These are phyloP conservation scores for Leishmania amazonensis DNA, from an alignment of 208 protist species.

Conservation along the genomic window DNA sequence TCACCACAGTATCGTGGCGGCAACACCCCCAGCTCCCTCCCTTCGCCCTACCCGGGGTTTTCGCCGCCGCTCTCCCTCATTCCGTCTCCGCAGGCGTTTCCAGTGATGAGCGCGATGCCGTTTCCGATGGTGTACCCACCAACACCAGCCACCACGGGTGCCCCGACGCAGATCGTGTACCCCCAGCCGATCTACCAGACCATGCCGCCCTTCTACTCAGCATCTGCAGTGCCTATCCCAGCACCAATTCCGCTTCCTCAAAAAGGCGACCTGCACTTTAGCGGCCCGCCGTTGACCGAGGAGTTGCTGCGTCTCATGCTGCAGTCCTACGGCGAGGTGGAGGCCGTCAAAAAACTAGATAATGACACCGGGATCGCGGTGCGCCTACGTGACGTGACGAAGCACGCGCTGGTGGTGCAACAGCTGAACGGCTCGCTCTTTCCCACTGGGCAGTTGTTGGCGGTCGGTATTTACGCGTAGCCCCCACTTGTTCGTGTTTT, in stretches of 20 bases:
- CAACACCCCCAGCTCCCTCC: conserved; percentile 34
- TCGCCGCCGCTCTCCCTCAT: conserved; percentile 49
- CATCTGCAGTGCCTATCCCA: conserved; percentile 35
- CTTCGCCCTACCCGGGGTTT: conserved; percentile 31
- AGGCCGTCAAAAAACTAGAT: conserved; percentile 51
- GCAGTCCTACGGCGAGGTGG: conserved; percentile 69
- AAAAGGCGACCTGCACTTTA: conserved; percentile 79
- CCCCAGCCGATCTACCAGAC: conserved; percentile 37
- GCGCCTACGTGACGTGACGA: conserved; percentile 52
- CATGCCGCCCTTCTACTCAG: conserved; percentile 30
- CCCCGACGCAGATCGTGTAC: conserved; percentile 50
- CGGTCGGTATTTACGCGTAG: conserved; percentile 72
- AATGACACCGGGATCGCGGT: conserved; percentile 52
- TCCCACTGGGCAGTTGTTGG: conserved; percentile 71
- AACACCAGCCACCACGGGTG: conserved; percentile 23
- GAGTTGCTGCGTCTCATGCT: conserved; percentile 58
- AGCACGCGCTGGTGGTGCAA: conserved; percentile 69
- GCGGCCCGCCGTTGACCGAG: conserved; percentile 56
- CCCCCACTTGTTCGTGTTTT: not conserved
- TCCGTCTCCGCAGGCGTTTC: conserved; percentile 52
- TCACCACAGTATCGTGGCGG: conserved; percentile 68
- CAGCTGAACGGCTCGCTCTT: conserved; percentile 80
- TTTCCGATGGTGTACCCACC: conserved; percentile 67
- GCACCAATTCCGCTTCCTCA: conserved; percentile 41
- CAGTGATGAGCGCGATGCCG: conserved; percentile 46